These are phyloP conservation scores for Xylariaceae sp. DNA, from an alignment of 2,329 filamentous ascomycete species.

Conservation along the genomic window DNA sequence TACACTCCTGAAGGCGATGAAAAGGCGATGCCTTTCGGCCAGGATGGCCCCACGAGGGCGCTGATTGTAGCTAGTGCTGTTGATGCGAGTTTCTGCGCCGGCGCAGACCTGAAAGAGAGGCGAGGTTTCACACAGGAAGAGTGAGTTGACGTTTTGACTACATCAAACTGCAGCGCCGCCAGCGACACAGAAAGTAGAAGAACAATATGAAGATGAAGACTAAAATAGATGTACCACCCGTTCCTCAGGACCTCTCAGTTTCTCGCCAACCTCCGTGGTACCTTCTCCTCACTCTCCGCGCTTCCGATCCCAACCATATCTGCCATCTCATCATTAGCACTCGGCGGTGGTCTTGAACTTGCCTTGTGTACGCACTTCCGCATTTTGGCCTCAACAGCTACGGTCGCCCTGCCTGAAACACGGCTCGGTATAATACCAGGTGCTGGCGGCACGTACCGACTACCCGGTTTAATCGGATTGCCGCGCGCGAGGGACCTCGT, in stretches of 20 bases:
- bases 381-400: conserved; percentile 73
- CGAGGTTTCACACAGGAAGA: conserved; percentile 71
- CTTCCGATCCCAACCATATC: conserved; percentile 88
- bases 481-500: conserved; percentile 83
- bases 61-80: conserved; percentile 79
- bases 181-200: not conserved
- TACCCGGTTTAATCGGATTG: conserved; percentile 76
- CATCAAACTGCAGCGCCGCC: too few species aligned
- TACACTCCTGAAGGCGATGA: conserved; percentile 55
- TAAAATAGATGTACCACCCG: conserved; percentile 8
- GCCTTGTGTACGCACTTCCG: conserved; percentile 86
- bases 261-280: conserved; percentile 68
- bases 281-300: conserved; percentile 66
- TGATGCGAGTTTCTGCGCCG: conserved; percentile 88
- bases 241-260: conserved; percentile 68
- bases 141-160: conserved; percentile 45
- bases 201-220: not conserved
- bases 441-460: conserved; percentile 84
- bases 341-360: conserved; percentile 91
- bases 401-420: conserved; percentile 79
- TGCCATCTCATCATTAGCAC: conserved; percentile 77
- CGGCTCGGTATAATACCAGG: conserved; percentile 91
- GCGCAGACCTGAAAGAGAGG: conserved; percentile 90
- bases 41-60: conserved; percentile 64
- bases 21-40: conserved; percentile 37